Conservation (phyloP, 2,329 filamentous ascomycete genomes). For the Didymella arachidicola region DNA sequence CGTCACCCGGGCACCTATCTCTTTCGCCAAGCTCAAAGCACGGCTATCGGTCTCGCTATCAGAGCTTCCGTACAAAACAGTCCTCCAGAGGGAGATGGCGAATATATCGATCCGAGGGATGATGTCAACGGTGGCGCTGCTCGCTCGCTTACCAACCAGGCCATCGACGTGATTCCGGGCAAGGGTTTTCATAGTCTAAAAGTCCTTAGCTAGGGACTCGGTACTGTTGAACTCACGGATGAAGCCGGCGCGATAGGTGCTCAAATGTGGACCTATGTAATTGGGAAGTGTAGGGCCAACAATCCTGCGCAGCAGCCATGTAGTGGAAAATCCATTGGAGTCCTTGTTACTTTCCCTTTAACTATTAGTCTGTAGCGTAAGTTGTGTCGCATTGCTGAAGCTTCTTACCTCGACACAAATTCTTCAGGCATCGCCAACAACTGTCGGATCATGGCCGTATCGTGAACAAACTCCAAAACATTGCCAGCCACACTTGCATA, state of each 20-base stretch:
- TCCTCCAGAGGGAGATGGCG: slow-evolving; percentile 2
- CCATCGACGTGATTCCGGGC: background rate
- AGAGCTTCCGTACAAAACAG: slow-evolving; percentile 3
- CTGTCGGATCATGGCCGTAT: slow-evolving; percentile 1
- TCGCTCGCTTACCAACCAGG: background rate
- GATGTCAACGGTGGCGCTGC: background rate
- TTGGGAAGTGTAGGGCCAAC: background rate
- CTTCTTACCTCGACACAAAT: background rate
- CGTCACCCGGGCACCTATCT: slow-evolving; percentile 2
- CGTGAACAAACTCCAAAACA: background rate
- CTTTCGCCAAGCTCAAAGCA: background rate
- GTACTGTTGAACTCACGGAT: slow-evolving; percentile 5
- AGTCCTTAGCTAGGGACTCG: slow-evolving; percentile 1
- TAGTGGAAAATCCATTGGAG: background rate
- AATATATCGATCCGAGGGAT: background rate
- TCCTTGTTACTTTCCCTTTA: slow-evolving; percentile 1
- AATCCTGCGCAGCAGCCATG: slow-evolving; percentile 1
- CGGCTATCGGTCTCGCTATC: background rate
- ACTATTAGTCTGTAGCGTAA: background rate
- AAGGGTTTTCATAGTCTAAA: background rate
- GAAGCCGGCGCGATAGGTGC: slow-evolving; percentile 2
- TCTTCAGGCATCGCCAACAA: slow-evolving; percentile 3
- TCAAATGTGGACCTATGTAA: slow-evolving; percentile 1
- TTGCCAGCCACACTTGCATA: background rate
- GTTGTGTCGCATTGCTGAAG: too few species aligned